Conservation (phyloP, 1,139 yeast genomes). For the Citeromyces siamensis region DNA sequence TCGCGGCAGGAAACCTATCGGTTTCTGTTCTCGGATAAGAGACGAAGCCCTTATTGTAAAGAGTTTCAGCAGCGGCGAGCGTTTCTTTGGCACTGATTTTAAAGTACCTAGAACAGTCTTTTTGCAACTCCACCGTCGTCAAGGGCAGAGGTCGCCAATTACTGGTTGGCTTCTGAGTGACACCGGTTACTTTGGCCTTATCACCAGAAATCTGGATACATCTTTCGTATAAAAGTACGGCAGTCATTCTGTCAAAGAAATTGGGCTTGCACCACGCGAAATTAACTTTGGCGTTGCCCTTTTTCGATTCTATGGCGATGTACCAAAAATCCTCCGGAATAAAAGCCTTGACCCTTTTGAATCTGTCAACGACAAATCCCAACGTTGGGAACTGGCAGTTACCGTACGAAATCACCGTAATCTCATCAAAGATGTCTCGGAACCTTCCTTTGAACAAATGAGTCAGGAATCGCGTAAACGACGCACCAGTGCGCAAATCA, state of each 20-base stretch:
- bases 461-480: constrained; percentile 74
- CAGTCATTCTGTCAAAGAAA: constrained; percentile 62
- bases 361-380: constrained; percentile 95
- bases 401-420: constrained; percentile 58
- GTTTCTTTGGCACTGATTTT: constrained; percentile 76
- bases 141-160: constrained; percentile 82
- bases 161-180: constrained; percentile 52
- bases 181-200: constrained; percentile 35
- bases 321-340: constrained; percentile 75
- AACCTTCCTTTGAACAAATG: constrained; percentile 25
- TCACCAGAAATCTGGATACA: constrained; percentile 33
- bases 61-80: constrained; percentile 72
- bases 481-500: constrained; percentile 81
- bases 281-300: constrained; percentile 23
- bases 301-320: constrained; percentile 38
- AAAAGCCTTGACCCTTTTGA: constrained; percentile 60
- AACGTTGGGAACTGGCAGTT: constrained; percentile 96
- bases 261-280: constrained; percentile 62
- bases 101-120: constrained; percentile 65
- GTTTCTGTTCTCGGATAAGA: constrained; percentile 99
- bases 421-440: constrained; percentile 13
- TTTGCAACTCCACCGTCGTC: constrained; percentile 93
- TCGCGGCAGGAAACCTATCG: constrained; percentile 64
- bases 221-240: constrained; percentile 49
- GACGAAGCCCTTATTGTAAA: constrained; percentile 76